These are phyloP conservation scores for Gracilariopsis chorda DNA, from an alignment of 23 red algal genomes.

Conservation along the genomic window DNA sequence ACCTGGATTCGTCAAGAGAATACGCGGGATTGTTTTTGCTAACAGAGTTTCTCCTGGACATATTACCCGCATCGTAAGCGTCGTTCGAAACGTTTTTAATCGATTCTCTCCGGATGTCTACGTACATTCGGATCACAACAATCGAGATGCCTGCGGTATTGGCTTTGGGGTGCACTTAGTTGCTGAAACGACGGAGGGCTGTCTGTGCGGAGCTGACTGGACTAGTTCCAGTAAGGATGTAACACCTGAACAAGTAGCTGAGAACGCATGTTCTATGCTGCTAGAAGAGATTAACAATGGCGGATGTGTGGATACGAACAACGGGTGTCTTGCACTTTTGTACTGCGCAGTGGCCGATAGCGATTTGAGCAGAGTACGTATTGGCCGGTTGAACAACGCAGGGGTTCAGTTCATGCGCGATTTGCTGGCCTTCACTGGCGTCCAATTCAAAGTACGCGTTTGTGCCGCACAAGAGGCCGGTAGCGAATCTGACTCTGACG, in stretches of 20 bases:
- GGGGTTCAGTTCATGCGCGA: conserved; percentile 73
- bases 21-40: conserved; percentile 70
- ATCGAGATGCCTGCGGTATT: conserved; percentile 40
- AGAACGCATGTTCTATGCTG: conserved; percentile 47
- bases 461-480: conserved; percentile 7
- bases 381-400: conserved; percentile 58
- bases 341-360: conserved; percentile 63
- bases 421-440: conserved; percentile 75
- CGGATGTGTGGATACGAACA: conserved; percentile 59
- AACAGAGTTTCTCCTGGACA: conserved; percentile 57
- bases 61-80: conserved; percentile 59
- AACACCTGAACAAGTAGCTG: conserved; percentile 35
- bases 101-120: conserved; percentile 73
- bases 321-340: conserved; percentile 55
- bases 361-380: conserved; percentile 63
- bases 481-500: neutral
- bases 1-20: conserved; percentile 73
- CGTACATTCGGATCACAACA: conserved; percentile 66
- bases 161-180: conserved; percentile 72
- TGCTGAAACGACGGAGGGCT: conserved; percentile 73
- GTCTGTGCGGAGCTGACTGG: conserved; percentile 72
- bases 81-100: conserved; percentile 54
- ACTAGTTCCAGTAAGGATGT: neutral
- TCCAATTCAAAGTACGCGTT: conserved; percentile 60
- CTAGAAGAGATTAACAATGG: conserved; percentile 71